A percentile compares a stretch with the other conserved stretches of the same genome.
Conservation (phyloP, 2,329 filamentous ascomycete genomes). For the Exophiala lecanii-corni region DNA sequence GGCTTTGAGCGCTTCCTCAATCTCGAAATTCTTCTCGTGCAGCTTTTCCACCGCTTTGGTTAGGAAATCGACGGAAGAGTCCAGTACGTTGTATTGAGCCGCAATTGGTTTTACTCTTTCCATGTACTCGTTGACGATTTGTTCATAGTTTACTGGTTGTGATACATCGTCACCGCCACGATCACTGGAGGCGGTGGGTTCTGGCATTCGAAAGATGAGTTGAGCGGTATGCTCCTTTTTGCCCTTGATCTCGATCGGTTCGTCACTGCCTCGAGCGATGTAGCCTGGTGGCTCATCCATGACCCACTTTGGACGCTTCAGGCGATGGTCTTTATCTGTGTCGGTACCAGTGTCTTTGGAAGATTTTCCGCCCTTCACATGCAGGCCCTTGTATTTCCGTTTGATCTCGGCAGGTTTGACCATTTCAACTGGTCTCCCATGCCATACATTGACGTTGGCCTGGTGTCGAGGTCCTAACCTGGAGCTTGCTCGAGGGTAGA, state of each 20-base stretch:
- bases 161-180: conserved; percentile 41
- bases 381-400: conserved; percentile 62
- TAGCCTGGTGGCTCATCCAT: conserved; percentile 88
- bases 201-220: conserved; percentile 72
- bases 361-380: conserved; percentile 68
- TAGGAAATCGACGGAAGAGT: conserved; percentile 77
- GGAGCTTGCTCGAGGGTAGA: conserved; percentile 92
- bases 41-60: conserved; percentile 76
- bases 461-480: conserved; percentile 88
- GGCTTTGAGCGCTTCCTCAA: conserved; percentile 63
- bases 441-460: conserved; percentile 79
- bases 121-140: conserved; percentile 74
- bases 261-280: conserved; percentile 76
- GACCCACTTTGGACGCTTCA: conserved; percentile 85
- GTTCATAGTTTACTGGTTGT: conserved; percentile 39
- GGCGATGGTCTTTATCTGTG: conserved; percentile 71
- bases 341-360: conserved; percentile 80
- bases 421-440: conserved; percentile 79
- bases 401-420: conserved; percentile 85
- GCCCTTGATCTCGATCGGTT: conserved; percentile 54
- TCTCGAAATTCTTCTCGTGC: conserved; percentile 66
- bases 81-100: conserved; percentile 63
- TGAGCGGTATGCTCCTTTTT: conserved; percentile 72
- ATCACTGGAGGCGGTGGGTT: conserved; percentile 43
- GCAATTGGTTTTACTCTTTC: conserved; percentile 60